Percentiles rank a stretch among this genome's conserved stretches.
These are phyloP conservation scores for Onygenales sp. DNA, from an alignment of 2,329 filamentous ascomycete species.

Conservation along the genomic window DNA sequence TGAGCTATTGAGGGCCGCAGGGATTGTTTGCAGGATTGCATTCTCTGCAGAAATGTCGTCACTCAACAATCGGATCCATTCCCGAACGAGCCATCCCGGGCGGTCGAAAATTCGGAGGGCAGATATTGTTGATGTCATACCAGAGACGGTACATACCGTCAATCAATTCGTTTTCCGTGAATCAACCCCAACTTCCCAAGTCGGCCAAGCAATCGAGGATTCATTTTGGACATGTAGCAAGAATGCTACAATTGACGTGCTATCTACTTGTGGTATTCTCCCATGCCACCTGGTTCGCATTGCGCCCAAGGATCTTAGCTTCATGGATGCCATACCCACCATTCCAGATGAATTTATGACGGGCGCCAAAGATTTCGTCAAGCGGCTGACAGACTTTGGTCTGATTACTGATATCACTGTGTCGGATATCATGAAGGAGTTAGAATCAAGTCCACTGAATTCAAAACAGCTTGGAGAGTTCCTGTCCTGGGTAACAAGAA, in stretches of 20 bases:
- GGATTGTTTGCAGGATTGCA: constrained; percentile 79
- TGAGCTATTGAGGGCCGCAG: constrained; percentile 82
- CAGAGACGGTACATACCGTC: constrained; percentile 71
- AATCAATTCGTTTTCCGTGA: constrained; percentile 83
- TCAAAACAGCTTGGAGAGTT: constrained; percentile 73
- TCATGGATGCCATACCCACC: constrained; percentile 81
- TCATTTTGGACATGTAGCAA: constrained; percentile 91
- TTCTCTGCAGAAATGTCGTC: constrained; percentile 81
- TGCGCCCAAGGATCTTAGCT: constrained; percentile 59
- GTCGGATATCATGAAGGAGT: constrained; percentile 71
- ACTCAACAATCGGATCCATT: constrained; percentile 52
- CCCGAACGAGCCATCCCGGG: constrained; percentile 27
- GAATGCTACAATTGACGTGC: constrained; percentile 72
- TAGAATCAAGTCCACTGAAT: constrained; percentile 72
- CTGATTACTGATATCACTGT: constrained; percentile 82
- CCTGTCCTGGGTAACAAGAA: constrained; percentile 70
- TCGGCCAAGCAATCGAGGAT: constrained; percentile 83
- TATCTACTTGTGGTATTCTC: constrained; percentile 79
- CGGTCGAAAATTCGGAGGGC: constrained; percentile 50
- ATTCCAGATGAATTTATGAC: constrained; percentile 67
- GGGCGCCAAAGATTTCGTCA: constrained; percentile 61
- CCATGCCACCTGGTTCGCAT: constrained; percentile 76
- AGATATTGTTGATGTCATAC: constrained; percentile 58
- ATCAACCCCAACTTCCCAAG: constrained; percentile 76
- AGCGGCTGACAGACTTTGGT: constrained; percentile 71